These are phyloP conservation scores for Hymenoscyphus occultus DNA, from an alignment of 2,329 filamentous ascomycete species.

Conservation along the genomic window DNA sequence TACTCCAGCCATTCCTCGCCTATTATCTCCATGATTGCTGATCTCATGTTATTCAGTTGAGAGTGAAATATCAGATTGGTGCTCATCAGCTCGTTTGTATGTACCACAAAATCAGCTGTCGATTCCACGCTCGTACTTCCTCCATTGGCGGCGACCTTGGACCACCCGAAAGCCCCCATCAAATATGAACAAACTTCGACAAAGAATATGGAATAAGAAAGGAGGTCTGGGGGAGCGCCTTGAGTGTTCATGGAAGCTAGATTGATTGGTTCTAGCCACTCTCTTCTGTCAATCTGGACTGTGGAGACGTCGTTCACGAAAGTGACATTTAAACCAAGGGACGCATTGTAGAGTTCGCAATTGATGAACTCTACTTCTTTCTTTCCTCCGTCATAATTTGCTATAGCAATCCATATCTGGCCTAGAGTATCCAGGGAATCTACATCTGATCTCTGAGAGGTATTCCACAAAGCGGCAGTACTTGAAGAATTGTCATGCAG, in stretches of 20 bases:
- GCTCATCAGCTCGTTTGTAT: background rate
- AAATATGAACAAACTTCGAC: background rate
- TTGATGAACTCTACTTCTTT: background rate
- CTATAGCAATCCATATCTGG: constrained; percentile 3
- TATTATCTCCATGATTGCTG: background rate
- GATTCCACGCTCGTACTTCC: background rate
- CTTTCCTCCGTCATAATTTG: background rate
- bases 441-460: too few relatives aligned
- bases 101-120: background rate
- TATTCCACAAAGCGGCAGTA: too few relatives aligned
- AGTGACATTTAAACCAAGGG: background rate
- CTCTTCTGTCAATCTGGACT: background rate
- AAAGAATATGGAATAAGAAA: background rate
- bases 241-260: too few relatives aligned
- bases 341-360: constrained; percentile 3
- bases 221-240: background rate
- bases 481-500: too few relatives aligned
- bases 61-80: background rate
- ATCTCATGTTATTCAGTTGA: background rate
- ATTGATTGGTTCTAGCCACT: background rate
- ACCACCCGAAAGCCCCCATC: background rate
- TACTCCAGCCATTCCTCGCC: background rate
- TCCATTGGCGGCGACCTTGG: background rate
- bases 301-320: background rate
- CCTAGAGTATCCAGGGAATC: background rate